Evolutionary conservation across 1,284 basidiomycete genomes (phyloP), one percentile per base, ranked within the genome.

Genomic region (Boletellus deceptivus): DNA sequence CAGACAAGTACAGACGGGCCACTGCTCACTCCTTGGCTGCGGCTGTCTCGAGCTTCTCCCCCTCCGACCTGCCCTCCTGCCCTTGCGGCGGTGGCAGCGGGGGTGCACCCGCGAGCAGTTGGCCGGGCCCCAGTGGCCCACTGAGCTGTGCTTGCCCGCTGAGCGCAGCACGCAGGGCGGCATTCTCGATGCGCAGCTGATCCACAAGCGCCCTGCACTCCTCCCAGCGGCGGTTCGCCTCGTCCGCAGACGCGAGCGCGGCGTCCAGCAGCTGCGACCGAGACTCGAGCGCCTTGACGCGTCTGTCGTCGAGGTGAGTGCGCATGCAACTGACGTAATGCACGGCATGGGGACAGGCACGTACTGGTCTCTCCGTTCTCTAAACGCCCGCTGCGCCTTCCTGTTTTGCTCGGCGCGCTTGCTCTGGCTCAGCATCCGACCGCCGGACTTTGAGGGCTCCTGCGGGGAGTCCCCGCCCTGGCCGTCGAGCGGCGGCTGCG

Each of bases 391-490:
- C 70, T 92, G 89, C 0, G 89, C 89, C 63, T 90, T 91, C 59
- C 89, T 75, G 67, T 92, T 92, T 72, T 92, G 89, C 60, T 92
- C 90, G 34, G 90, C 90, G 11, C 89, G 80, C 65, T 91, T 91
- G 64, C 83, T 88, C 63, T 78, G 81, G 67, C 84, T 89, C 43
- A 91, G 75, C 22, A 78, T 70, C 45, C 86, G 73, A 34, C 76
- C 75, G 17, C 69, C 64, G 22, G 47, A 20, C 50, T 65, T 67
- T 46, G 7, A 0, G 27, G 22, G 1, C 0, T 54, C 54, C 29
- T 47, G 24, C 11, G 38, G 29, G 5, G 14, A 25, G 3, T 65
- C 63, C n/a, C 29, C 6, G 29, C 18, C n/a, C 41, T 65, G 48
- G 14, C 70, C 61, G 25, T 70, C 55, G 47, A 60, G 62, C 24